Percentiles rank a stretch among this genome's conserved stretches.
Evolutionary conservation across 306 rosid species (phyloP).

Genomic region (Psophocarpus tetragonolobus): DNA sequence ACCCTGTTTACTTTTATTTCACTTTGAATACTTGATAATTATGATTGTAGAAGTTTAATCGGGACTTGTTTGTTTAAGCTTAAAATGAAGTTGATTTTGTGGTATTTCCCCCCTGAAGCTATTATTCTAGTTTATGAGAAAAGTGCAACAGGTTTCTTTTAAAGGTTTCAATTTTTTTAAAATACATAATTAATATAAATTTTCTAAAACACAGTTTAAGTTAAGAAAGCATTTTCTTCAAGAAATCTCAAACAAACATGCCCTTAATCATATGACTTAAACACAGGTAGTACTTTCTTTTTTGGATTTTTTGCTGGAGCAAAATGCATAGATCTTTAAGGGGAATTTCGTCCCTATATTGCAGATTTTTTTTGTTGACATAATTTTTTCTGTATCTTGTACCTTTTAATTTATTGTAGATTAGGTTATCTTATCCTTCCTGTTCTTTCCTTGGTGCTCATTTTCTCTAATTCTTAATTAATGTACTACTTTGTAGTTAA

Average conservation of each 20-base stretch:
- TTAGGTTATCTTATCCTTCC: background rate
- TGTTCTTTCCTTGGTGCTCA: conserved; percentile 4
- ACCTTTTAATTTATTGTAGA: background rate
- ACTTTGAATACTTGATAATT: conserved; percentile 14
- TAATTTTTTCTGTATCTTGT: background rate
- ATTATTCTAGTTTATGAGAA: background rate
- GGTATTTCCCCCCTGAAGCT: background rate
- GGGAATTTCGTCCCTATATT: background rate
- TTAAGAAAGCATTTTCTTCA: background rate
- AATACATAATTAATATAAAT: background rate
- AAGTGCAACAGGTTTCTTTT: background rate
- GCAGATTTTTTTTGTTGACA: background rate
- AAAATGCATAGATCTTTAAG: background rate
- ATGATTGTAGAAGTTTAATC: background rate
- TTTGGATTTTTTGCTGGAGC: background rate
- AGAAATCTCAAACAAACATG: background rate
- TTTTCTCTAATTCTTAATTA: background rate
- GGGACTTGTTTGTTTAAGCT: background rate
- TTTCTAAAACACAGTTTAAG: background rate
- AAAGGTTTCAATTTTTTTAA: background rate
- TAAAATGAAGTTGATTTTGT: background rate
- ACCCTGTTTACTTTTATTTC: conserved; percentile 2
- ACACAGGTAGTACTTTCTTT: background rate
- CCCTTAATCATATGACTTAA: background rate
- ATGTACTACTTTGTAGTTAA: background rate